Conservation (phyloP, 2,329 filamentous ascomycete genomes). For the Nothophaeocryptopus gaeumannii region DNA sequence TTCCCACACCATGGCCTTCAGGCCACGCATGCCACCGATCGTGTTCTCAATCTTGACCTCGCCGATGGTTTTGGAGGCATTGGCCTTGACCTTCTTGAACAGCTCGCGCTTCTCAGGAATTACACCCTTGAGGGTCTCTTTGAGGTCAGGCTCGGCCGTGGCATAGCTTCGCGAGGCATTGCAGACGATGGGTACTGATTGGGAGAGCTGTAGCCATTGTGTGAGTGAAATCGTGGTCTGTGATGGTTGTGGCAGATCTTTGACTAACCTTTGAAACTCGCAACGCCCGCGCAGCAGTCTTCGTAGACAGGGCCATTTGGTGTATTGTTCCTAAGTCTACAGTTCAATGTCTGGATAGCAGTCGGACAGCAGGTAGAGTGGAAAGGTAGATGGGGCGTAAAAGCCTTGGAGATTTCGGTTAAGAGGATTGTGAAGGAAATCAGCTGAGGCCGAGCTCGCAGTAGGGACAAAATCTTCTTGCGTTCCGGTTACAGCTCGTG, state of each 20-base stretch:
- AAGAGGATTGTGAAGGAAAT: too few species aligned
- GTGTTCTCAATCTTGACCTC: slow-evolving; percentile 93
- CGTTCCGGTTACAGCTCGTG: too few species aligned
- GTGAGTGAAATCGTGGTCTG: neutral
- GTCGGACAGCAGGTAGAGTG: too few species aligned
- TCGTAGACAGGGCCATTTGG: slow-evolving; percentile 63
- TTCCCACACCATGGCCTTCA: slow-evolving; percentile 99
- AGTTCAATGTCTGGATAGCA: too few species aligned
- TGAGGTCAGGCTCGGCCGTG: slow-evolving; percentile 80
- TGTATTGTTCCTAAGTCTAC: too few species aligned
- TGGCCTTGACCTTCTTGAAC: slow-evolving; percentile 86
- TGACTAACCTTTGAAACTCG: slow-evolving; percentile 60
- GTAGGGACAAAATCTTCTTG: too few species aligned
- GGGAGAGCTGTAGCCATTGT: slow-evolving; percentile 25
- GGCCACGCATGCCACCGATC: slow-evolving; percentile 88
- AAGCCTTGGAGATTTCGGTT: too few species aligned
- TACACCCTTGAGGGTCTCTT: slow-evolving; percentile 74
- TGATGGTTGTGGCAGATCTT: neutral
- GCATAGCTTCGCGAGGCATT: slow-evolving; percentile 59
- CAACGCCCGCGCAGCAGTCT: slow-evolving; percentile 61
- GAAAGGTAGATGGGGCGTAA: too few species aligned
- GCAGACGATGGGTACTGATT: slow-evolving; percentile 21
- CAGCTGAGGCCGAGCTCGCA: too few species aligned
- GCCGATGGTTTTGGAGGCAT: slow-evolving; percentile 77
- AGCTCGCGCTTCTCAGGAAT: slow-evolving; percentile 94